Evolutionary conservation across 169 alveolate genomes (phyloP).

Genomic region (Plasmodium gaboni): DNA sequence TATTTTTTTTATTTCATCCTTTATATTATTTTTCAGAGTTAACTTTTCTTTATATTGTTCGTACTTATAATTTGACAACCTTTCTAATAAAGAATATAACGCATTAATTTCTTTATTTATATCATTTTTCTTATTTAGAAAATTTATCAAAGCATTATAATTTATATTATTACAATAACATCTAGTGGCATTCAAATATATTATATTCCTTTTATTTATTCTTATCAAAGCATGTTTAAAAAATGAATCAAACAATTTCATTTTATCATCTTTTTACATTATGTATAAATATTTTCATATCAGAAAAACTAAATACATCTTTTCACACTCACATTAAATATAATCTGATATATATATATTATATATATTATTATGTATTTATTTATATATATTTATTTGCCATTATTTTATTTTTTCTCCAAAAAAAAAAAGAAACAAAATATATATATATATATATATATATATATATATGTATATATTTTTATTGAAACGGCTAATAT

Average conservation of each 20-base stretch:
- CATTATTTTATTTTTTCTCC: too few relatives aligned
- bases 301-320: too few relatives aligned
- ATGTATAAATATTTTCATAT: too few relatives aligned
- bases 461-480: too few relatives aligned
- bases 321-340: too few relatives aligned
- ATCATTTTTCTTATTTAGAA: slow-evolving; percentile 11
- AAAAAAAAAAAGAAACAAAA: too few relatives aligned
- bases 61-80: slow-evolving; percentile 1
- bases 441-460: too few relatives aligned
- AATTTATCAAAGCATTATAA: slow-evolving; percentile 15
- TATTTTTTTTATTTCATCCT: neutral
- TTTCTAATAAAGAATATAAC: slow-evolving; percentile 19
- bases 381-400: too few relatives aligned
- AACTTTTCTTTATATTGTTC: neutral
- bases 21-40: too few relatives aligned
- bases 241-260: slow-evolving; percentile 31
- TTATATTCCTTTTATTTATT: neutral
- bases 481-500: too few relatives aligned
- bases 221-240: slow-evolving; percentile 5
- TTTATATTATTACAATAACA: slow-evolving; percentile 11
- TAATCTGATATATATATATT: too few relatives aligned
- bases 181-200: neutral
- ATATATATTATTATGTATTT: too few relatives aligned
- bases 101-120: slow-evolving; percentile 21
- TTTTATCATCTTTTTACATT: slow-evolving; percentile 31